Base-by-base conservation (phyloP, 495 filamentous ascomycete species). In the Wilcoxina mikolae region DNA sequence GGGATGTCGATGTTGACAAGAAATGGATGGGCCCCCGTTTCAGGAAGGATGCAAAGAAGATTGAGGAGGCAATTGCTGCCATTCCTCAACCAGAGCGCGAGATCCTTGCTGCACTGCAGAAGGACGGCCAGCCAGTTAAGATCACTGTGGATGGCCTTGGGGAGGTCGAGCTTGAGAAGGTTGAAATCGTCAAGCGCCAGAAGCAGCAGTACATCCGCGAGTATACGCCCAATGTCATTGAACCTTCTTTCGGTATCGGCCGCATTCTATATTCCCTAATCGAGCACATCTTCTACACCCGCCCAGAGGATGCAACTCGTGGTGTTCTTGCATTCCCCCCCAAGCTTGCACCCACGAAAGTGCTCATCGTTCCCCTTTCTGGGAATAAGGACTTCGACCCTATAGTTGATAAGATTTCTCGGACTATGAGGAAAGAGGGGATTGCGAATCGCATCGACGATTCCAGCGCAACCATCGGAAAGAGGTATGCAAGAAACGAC, bases 271-370 rank as follows among this genome's bases (percentile, higher is more conserved):
- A 84, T 58, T 67, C 72, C 43, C 68, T 83, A 27, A 72, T 80
- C 57, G 80, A 83, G 63, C 80, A 83, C 60, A 69, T 67, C 55
- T 83, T 75, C 69, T 83, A 80, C 79, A 78, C 75, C 35, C 74
- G 83, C 41, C 73, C 65, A 22, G 77, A 71, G 55, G 80, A 84
- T 12, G 80, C 78, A 61, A 74, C 80, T 20, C 81, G 83, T 57
- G 75, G 76, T 64, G 82, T 85, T 11, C 74, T 88, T 49, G 87
- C 84, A 3, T 84, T 88, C 74, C 82, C 80, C 15, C 82, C 82
- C 1, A 71, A 72, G 1, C 72, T 87, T 24, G 82, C 84, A 4
- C 84, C 84, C 0, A 85, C 80, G 20, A 87, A 87, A 69, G 79
- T 86, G 44, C 76, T 87, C 48, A 75, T 88, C 44, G 82, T 85